Evolutionary conservation across 2,329 filamentous ascomycete genomes (phyloP).

Genomic region (Trichophyton simii): DNA sequence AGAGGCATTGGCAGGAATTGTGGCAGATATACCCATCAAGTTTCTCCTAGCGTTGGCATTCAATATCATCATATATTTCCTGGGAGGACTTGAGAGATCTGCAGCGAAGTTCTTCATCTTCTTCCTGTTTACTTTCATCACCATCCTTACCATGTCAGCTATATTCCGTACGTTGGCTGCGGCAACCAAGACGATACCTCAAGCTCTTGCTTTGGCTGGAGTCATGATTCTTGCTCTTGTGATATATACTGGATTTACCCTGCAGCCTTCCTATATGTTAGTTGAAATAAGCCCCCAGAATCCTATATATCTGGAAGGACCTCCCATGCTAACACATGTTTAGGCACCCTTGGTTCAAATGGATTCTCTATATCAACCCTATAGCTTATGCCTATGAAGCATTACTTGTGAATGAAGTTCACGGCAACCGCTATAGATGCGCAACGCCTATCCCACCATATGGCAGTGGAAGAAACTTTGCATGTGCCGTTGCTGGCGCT

Average conservation of each 20-base stretch:
- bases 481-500: conserved; percentile 45
- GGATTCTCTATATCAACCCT: conserved; percentile 55
- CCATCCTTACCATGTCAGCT: conserved; percentile 46
- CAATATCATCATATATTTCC: conserved; percentile 74
- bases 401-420: conserved; percentile 46
- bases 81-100: conserved; percentile 53
- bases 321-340: conserved; percentile 14
- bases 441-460: conserved; percentile 37
- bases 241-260: conserved; percentile 55
- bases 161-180: conserved; percentile 50
- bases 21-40: conserved; percentile 79
- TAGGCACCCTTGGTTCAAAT: conserved; percentile 50
- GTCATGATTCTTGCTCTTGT: conserved; percentile 45
- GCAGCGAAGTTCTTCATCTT: conserved; percentile 48
- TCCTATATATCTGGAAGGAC: not conserved
- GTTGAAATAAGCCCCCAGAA: conserved; percentile 5
- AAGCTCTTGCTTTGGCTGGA: conserved; percentile 47
- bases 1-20: conserved; percentile 73
- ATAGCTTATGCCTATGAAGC: conserved; percentile 54
- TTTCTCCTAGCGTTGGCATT: conserved; percentile 59
- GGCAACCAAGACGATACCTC: conserved; percentile 47
- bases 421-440: conserved; percentile 46
- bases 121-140: conserved; percentile 48
- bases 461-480: conserved; percentile 36
- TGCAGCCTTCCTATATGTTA: conserved; percentile 32